Base-by-base conservation (phyloP, 306 rosid genomes). In the Rubus parviflorus region DNA sequence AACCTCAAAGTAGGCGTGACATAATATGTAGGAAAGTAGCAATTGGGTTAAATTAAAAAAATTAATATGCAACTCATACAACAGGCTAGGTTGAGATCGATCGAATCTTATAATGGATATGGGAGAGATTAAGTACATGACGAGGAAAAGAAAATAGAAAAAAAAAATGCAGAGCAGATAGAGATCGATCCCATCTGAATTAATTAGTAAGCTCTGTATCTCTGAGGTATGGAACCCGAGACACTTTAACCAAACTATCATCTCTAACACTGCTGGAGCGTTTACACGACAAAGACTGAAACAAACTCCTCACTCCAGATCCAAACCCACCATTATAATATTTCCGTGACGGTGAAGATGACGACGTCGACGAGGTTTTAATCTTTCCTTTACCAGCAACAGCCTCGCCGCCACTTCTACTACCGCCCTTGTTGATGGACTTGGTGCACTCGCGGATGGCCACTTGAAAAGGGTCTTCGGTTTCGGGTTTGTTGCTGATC, bases 361-460 rank as follows among this genome's bases (percentile, higher is more conserved):
- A n/a, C 16, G 49, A 68, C 38, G 35, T 3, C 42, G n/a, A n/a
- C n/a, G n/a, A n/a, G n/a, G 81, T 71, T 48, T 83, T 83, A 8
- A 53, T 73, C 48, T 25, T 84, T 16, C 56, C 77, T 49, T n/a
- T 75, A 57, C 61, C 61, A 6, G 20, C 70, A 37, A 16, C 68
- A 63, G 15, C 68, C n/a, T 30, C 35, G 35, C 42, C 46, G 35
- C 20, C 14, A 61, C 5, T 15, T 9, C n/a, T 53, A 11, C 60
- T 10, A 4, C 25, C 22, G 9, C 13, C 22, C 6, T 25, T 30
- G 40, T 83, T 80, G 46, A 40, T 17, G n/a, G 47, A 56, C 75
- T 82, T 89, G 53, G 91, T 93, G 86, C 94, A 93, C 87, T 88
- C 91, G 76, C 71, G 82, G 62, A 82, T 85, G 63, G 98, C 98